These are phyloP conservation scores for Litchi chinensis DNA, from an alignment of 345 rosid species.

Conservation along the genomic window DNA sequence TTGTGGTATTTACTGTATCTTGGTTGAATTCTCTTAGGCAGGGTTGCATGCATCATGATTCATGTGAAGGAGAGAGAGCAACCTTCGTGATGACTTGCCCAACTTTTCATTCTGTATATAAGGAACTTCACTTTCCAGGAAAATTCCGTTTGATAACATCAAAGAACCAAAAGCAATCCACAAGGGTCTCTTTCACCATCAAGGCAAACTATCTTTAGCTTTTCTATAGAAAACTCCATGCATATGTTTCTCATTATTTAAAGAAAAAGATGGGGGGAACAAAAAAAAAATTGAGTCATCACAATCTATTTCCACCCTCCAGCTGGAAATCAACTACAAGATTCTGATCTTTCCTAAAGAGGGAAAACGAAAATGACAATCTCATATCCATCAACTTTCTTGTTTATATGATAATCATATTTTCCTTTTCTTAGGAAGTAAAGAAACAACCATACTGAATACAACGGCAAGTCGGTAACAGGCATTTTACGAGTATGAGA, in stretches of 20 bases:
- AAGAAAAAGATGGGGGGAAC: too few relatives aligned
- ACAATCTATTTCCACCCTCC: not conserved
- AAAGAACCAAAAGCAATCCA: not conserved
- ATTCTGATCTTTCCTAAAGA: not conserved
- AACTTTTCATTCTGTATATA: not conserved
- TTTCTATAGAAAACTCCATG: not conserved
- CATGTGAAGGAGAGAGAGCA: not conserved
- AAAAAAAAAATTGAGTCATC: not conserved
- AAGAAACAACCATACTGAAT: too few relatives aligned
- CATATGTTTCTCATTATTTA: not conserved
- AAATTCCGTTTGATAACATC: not conserved
- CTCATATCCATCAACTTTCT: not conserved
- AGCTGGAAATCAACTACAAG: slow-evolving; percentile 7
- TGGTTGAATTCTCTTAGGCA: too few relatives aligned
- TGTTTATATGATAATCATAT: not conserved
- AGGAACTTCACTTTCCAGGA: not conserved
- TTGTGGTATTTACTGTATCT: not conserved
- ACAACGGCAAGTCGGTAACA: too few relatives aligned
- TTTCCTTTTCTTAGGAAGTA: not conserved
- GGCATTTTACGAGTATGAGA: too few relatives aligned
- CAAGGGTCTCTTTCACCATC: not conserved
- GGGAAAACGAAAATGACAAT: not conserved
- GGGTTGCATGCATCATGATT: too few relatives aligned
- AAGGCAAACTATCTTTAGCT: not conserved
- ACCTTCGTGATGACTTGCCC: not conserved